Evolutionary conservation across 2,329 filamentous ascomycete species (phyloP), one percentile per base, ranked within the genome.

Genomic region (Annulohypoxylon truncatum): DNA sequence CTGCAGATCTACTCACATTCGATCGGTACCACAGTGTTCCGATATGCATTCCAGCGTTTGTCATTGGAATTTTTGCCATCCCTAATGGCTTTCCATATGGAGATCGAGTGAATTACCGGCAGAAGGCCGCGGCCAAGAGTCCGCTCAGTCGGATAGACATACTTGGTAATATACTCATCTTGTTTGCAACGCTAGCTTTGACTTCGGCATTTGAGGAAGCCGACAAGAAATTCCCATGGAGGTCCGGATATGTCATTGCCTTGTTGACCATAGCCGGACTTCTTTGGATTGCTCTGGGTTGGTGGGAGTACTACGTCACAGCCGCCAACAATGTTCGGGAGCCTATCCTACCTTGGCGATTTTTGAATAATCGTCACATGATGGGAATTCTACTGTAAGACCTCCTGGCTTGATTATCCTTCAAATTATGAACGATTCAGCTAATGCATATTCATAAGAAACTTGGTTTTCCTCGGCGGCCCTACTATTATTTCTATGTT

Each of bases 171-270:
- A 24, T 46, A 7, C 28, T 56, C 12, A 18, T 56, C 8, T 20
- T 56, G 1, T 26, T 56, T 4, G 53, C 53, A n/a, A 46, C 38
- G 1, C 9, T 56, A 8, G 20, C 31, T 52, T 24, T 68, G 2
- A 57, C 55, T 0, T 53, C 68, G 0, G 53, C 20, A 6, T 67
- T 70, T 20, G 29, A 68, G 20, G 68, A 70, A 13, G 66, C 59
- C 12, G 68, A 44, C 31, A 5, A 33, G 8, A 12, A 9, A 9
- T 70, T 68, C 47, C 50, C 68, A 4, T 70, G 68, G 65, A 55
- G 35, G 5, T 70, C 68, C 3, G 66, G 62, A 5, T 70, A 68
- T n/a, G 58, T 70, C 10, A 66, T 70, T n/a, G 51, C 56, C 7
- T 29, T 70, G 6, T n/a, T 68, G 6, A 29, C 28, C 7, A 38